Percentiles rank a stretch among this genome's conserved stretches.
phyloP scores from a whole-genome alignment of 306 rosid species.

The Vigna mungo region DNA sequence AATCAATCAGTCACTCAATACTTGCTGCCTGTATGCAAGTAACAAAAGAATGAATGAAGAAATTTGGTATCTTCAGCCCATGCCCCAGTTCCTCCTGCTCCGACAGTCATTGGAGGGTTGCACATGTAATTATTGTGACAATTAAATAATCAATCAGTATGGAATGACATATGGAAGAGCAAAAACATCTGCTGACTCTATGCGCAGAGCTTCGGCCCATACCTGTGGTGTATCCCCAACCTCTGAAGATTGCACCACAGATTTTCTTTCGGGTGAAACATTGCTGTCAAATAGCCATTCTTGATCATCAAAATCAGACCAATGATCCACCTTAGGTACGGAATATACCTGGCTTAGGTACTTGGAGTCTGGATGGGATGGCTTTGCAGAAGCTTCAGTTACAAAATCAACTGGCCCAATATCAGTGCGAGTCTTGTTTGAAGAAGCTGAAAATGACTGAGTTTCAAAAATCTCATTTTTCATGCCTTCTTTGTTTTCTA shows the following conservation, averaged over 20 bases:
- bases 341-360: constrained; percentile 62
- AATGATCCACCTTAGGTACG: constrained; percentile 63
- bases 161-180: constrained; percentile 87
- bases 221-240: constrained; percentile 58
- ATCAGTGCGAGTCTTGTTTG: constrained; percentile 15
- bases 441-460: constrained; percentile 48
- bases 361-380: constrained; percentile 74
- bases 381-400: constrained; percentile 45
- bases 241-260: constrained; percentile 46
- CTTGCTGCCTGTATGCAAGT: constrained; percentile 43
- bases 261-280: constrained; percentile 49
- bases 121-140: constrained; percentile 40
- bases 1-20: background rate
- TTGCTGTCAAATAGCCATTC: constrained; percentile 69
- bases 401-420: constrained; percentile 52
- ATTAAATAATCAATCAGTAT: constrained; percentile 55
- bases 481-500: constrained; percentile 57
- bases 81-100: constrained; percentile 42
- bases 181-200: constrained; percentile 67
- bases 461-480: constrained; percentile 67
- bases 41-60: constrained; percentile 48
- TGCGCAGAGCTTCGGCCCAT: constrained; percentile 77
- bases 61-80: constrained; percentile 34
- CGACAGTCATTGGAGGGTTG: constrained; percentile 27
- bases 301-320: constrained; percentile 59